phyloP scores from a whole-genome alignment of 192 early-diverging fungal genomes.

The Spizellomyces punctatus region DNA sequence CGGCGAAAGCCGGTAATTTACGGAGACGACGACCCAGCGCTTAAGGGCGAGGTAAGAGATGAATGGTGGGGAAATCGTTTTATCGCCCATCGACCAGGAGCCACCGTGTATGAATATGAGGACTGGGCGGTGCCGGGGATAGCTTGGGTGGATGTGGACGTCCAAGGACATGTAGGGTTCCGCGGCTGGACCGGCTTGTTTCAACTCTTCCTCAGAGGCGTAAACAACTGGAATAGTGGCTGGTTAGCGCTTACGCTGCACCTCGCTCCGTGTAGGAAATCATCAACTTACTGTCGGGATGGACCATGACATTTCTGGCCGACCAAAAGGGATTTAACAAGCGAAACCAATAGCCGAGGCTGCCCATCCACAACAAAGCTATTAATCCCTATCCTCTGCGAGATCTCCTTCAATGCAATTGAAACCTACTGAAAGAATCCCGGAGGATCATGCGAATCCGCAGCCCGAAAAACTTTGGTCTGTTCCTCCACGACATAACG shows the following conservation, averaged over 20 bases:
- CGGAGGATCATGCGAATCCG: constrained; percentile 38
- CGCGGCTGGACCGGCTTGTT: constrained; percentile 7
- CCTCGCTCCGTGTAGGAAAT: no score
- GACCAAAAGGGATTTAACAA: constrained; percentile 41
- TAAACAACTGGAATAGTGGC: constrained; percentile 35
- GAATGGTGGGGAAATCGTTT: constrained; percentile 45
- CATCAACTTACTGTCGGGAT: constrained; percentile 31
- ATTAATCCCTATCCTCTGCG: background rate
- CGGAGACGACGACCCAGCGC: constrained; percentile 63
- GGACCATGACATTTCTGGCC: constrained; percentile 29
- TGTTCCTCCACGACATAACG: constrained; percentile 32
- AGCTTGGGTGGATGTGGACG: constrained; percentile 41
- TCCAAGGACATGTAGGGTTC: constrained; percentile 39
- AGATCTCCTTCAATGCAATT: background rate
- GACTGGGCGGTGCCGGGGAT: constrained; percentile 40
- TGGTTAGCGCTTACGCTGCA: background rate
- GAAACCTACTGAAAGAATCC: constrained; percentile 32
- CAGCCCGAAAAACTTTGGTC: constrained; percentile 32
- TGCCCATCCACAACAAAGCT: background rate
- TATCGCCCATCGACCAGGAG: constrained; percentile 62
- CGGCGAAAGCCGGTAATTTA: constrained; percentile 58
- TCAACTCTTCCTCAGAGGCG: constrained; percentile 39
- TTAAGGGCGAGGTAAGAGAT: constrained; percentile 47
- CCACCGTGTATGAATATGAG: constrained; percentile 68
- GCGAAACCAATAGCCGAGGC: constrained; percentile 40